A percentile compares a stretch with the other conserved stretches of the same genome.
Evolutionary conservation across 192 early-diverging fungal species (phyloP).

Genomic region (Backusella tarrabulga): DNA sequence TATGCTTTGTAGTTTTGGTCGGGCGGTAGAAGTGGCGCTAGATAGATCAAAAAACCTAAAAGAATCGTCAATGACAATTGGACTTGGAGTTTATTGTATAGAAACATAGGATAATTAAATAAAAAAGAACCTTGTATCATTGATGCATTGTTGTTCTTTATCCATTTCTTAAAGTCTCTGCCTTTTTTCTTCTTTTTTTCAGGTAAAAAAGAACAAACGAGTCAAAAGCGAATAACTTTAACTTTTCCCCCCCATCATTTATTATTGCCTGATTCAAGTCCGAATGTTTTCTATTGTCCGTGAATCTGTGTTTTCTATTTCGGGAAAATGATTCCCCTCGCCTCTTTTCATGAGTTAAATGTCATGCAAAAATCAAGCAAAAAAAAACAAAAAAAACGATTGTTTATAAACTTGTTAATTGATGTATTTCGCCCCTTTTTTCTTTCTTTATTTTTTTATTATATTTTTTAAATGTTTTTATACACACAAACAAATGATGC

Average conservation of each 20-base stretch:
- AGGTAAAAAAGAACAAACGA: not conserved
- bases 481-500: not conserved
- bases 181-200: not conserved
- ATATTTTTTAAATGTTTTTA: not conserved
- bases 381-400: no score
- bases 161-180: not conserved
- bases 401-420: no score
- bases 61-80: not conserved
- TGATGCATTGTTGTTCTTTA: not conserved
- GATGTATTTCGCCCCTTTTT: not conserved
- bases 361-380: no score
- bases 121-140: not conserved
- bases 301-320: not conserved
- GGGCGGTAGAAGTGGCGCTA: not conserved
- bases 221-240: not conserved
- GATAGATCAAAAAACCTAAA: conserved; percentile 9
- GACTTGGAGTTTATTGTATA: not conserved
- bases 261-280: not conserved
- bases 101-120: not conserved
- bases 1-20: not conserved
- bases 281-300: not conserved
- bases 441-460: not conserved
- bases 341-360: not conserved
- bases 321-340: not conserved
- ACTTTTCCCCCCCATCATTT: not conserved